Percentiles rank a stretch among this genome's conserved stretches.
Conservation (phyloP, 805 yeast genomes). For the Ogataea pini region DNA sequence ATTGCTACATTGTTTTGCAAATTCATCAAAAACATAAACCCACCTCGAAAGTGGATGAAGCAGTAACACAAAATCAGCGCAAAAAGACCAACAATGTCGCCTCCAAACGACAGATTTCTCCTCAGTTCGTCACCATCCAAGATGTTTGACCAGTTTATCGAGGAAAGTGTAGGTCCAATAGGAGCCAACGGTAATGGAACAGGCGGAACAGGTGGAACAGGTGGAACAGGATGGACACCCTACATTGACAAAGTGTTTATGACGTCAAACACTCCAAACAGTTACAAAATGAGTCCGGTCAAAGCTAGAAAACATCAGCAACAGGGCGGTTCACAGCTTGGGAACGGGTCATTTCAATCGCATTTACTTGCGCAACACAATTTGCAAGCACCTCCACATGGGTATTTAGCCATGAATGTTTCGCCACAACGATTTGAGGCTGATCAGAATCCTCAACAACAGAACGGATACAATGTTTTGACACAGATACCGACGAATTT, state of each 20-base stretch:
- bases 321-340: background rate
- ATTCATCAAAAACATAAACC: background rate
- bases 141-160: slow-evolving; percentile 30
- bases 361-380: slow-evolving; percentile 6
- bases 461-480: background rate
- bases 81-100: slow-evolving; percentile 16
- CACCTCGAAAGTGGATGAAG: slow-evolving; percentile 2
- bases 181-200: slow-evolving; percentile 7
- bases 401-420: slow-evolving; percentile 10
- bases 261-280: slow-evolving; percentile 6
- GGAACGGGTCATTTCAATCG: background rate
- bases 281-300: slow-evolving; percentile 14
- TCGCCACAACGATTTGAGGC: slow-evolving; percentile 21
- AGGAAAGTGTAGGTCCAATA: slow-evolving; percentile 15
- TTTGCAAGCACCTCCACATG: background rate
- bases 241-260: slow-evolving; percentile 29
- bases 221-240: slow-evolving; percentile 31
- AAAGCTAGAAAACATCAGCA: slow-evolving; percentile 9
- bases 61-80: background rate
- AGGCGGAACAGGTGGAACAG: slow-evolving; percentile 1
- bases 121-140: slow-evolving; percentile 33
- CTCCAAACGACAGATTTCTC: slow-evolving; percentile 21
- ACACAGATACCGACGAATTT: slow-evolving; percentile 8
- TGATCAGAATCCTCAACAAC: slow-evolving; percentile 4
- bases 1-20: slow-evolving; percentile 2